Evolutionary conservation across 2,329 filamentous ascomycete genomes (phyloP).

Genomic region (Dactylellina parvicollis): DNA sequence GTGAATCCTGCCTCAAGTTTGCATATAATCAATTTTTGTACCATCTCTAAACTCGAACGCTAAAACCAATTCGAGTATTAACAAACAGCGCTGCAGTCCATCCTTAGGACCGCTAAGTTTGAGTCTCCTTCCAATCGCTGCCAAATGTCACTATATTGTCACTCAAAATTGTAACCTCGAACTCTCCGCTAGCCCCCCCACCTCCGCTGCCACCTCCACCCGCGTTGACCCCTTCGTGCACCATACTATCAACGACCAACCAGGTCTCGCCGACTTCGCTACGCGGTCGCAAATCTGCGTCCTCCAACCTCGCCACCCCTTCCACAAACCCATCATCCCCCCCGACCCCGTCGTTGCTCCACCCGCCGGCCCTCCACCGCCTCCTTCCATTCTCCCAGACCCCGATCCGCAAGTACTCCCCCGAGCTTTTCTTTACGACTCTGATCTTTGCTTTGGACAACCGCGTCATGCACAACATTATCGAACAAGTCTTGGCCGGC

Average conservation of each 20-base stretch:
- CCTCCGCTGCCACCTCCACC: background rate
- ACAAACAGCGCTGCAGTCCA: no score
- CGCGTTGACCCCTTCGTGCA: slow-evolving; percentile 16
- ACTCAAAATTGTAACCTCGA: slow-evolving; percentile 49
- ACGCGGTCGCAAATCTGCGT: slow-evolving; percentile 49
- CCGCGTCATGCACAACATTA: slow-evolving; percentile 24
- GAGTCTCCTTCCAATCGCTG: slow-evolving; percentile 35
- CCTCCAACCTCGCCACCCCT: slow-evolving; percentile 45
- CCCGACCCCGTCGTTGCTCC: slow-evolving; percentile 36
- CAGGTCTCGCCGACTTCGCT: slow-evolving; percentile 47
- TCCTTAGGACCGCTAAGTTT: background rate
- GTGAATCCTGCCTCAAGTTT: no score
- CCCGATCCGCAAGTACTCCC: slow-evolving; percentile 42
- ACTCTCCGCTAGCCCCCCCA: slow-evolving; percentile 7
- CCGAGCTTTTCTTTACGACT: slow-evolving; percentile 37
- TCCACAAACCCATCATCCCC: slow-evolving; percentile 50
- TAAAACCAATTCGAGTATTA: no score
- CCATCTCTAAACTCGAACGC: no score
- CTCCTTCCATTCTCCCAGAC: slow-evolving; percentile 50
- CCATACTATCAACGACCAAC: slow-evolving; percentile 53
- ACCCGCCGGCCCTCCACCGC: slow-evolving; percentile 40
- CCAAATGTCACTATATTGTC: slow-evolving; percentile 44
- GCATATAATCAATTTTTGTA: no score
- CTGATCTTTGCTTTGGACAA: slow-evolving; percentile 42
- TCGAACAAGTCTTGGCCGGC: slow-evolving; percentile 33